Percentiles rank a stretch among this genome's conserved stretches.
These are phyloP conservation scores for Aspergillus olivimuriae DNA, from an alignment of 495 filamentous ascomycete genomes.

Conservation along the genomic window DNA sequence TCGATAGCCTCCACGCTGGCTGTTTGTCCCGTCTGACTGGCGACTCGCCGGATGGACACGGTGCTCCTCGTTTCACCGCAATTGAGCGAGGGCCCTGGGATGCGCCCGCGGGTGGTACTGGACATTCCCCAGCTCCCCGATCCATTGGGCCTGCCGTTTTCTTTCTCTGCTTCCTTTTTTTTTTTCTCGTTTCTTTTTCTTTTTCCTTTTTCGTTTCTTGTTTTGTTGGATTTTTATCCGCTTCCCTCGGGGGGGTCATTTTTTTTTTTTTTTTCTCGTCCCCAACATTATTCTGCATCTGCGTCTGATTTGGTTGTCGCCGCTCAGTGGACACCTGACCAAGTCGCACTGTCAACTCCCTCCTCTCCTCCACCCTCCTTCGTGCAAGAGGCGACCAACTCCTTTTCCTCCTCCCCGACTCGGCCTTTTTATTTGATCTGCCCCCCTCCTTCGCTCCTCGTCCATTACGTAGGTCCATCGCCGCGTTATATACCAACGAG, in stretches of 20 bases:
- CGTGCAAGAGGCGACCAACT: background rate
- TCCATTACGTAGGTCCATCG: background rate
- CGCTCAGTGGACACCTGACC: slow-evolving; percentile 10
- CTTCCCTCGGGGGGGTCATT: background rate
- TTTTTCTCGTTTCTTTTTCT: background rate
- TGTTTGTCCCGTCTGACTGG: slow-evolving; percentile 4
- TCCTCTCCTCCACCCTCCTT: background rate
- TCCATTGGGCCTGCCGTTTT: no score
- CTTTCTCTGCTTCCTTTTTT: no score
- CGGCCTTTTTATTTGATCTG: background rate
- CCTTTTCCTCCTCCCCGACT: slow-evolving; percentile 2
- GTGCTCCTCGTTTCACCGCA: slow-evolving; percentile 18
- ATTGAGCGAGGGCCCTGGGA: slow-evolving; percentile 2
- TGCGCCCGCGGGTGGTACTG: background rate
- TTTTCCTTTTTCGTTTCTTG: slow-evolving; percentile 3
- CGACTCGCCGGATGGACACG: slow-evolving; percentile 2
- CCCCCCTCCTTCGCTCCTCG: background rate
- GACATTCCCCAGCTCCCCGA: slow-evolving; percentile 19
- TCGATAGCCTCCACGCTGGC: slow-evolving; percentile 2
- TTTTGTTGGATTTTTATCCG: background rate
- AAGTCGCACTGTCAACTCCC: background rate
- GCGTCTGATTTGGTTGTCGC: slow-evolving; percentile 6
- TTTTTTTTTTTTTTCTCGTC: slow-evolving; percentile 7
- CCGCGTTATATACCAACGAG: slow-evolving; percentile 2
- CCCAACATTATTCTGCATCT: background rate